phyloP scores from a whole-genome alignment of 805 yeast species.

The Kuraishia cidri region DNA sequence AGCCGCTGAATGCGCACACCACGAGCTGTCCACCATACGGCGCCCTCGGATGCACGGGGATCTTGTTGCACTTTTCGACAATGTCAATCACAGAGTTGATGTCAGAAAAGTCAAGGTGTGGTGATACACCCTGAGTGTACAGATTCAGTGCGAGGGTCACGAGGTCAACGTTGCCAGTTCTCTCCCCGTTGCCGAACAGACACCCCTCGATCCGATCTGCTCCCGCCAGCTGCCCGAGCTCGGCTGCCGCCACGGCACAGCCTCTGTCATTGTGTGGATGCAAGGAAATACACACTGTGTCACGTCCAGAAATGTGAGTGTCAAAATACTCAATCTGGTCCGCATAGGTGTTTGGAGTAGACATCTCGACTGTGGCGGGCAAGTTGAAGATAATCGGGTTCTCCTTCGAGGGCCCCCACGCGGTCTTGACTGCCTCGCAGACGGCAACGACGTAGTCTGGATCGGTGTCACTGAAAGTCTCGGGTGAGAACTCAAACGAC shows the following conservation, averaged over 20 bases:
- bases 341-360: slow-evolving; percentile 69
- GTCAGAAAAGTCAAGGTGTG: slow-evolving; percentile 65
- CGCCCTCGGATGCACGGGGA: slow-evolving; percentile 66
- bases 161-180: slow-evolving; percentile 78
- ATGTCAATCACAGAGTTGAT: slow-evolving; percentile 57
- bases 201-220: slow-evolving; percentile 84
- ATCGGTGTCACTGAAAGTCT: slow-evolving; percentile 69
- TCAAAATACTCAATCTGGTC: slow-evolving; percentile 75
- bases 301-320: slow-evolving; percentile 60
- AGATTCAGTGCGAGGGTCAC: slow-evolving; percentile 68
- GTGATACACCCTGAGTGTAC: slow-evolving; percentile 72
- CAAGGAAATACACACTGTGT: slow-evolving; percentile 58
- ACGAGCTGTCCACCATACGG: slow-evolving; percentile 78
- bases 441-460: slow-evolving; percentile 66
- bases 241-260: slow-evolving; percentile 79
- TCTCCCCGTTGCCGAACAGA: slow-evolving; percentile 76
- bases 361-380: slow-evolving; percentile 77
- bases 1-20: slow-evolving; percentile 70
- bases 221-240: slow-evolving; percentile 71
- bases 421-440: slow-evolving; percentile 72
- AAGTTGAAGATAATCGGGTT: slow-evolving; percentile 70
- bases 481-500: slow-evolving; percentile 74
- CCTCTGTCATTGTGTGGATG: slow-evolving; percentile 81
- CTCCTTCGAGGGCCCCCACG: slow-evolving; percentile 73
- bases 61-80: slow-evolving; percentile 70